These are phyloP conservation scores for Aspergillus flavus DNA, from an alignment of 2,329 filamentous ascomycete genomes.

Conservation along the genomic window DNA sequence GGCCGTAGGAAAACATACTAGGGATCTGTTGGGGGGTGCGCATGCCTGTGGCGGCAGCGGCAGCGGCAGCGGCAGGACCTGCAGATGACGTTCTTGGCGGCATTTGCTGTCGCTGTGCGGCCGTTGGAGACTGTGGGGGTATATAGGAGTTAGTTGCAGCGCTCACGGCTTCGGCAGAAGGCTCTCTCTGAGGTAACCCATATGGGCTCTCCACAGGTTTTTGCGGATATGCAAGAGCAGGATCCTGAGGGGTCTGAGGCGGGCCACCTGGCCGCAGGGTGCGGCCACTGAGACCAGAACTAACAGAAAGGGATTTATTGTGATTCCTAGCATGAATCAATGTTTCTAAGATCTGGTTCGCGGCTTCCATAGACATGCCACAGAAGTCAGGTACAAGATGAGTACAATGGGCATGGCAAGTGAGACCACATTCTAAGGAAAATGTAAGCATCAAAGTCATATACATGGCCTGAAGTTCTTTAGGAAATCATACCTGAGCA, in stretches of 20 bases:
- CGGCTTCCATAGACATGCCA: constrained; percentile 97
- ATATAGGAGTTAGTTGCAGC: constrained; percentile 46
- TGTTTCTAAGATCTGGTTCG: constrained; percentile 88
- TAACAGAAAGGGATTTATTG: constrained; percentile 58
- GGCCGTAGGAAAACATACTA: constrained; percentile 29
- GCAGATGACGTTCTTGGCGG: constrained; percentile 54
- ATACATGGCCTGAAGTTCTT: no score
- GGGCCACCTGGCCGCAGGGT: constrained; percentile 63
- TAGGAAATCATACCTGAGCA: constrained; percentile 67
- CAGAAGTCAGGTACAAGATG: constrained; percentile 98
- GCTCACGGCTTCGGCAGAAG: constrained; percentile 45
- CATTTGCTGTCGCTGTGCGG: constrained; percentile 47
- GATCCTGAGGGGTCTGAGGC: constrained; percentile 45
- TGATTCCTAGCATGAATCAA: constrained; percentile 78
- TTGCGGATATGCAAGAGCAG: constrained; percentile 37
- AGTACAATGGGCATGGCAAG: constrained; percentile 86
- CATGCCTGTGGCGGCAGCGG: constrained; percentile 52
- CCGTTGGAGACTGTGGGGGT: constrained; percentile 50
- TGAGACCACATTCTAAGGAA: constrained; percentile 76
- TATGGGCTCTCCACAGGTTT: constrained; percentile 43
- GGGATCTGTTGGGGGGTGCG: constrained; percentile 47
- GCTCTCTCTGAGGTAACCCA: constrained; percentile 37
- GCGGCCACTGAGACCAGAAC: constrained; percentile 62
- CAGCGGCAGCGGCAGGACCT: constrained; percentile 50
- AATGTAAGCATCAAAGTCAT: constrained; percentile 3